A percentile compares a stretch with the other conserved stretches of the same genome.
Evolutionary conservation across 257 asterid species (phyloP).

Genomic region (Prunella vulgaris): DNA sequence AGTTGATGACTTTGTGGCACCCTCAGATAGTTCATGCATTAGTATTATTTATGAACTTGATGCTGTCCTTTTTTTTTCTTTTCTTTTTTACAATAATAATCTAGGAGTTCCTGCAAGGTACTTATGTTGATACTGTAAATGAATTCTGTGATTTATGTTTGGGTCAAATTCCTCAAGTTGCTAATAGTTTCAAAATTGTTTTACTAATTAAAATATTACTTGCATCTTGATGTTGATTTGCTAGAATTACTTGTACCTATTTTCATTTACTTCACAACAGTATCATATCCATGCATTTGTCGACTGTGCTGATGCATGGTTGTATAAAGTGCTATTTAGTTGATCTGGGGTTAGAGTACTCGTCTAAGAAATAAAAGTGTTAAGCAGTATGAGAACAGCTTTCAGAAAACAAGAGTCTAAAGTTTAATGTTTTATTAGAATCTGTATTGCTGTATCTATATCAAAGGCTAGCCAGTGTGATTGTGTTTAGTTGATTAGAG

Average conservation of each 20-base stretch:
- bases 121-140: background rate
- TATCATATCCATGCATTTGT: background rate
- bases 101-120: slow-evolving; percentile 3
- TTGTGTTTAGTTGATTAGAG: slow-evolving; percentile 6
- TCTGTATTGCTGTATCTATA: background rate
- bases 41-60: background rate
- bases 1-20: slow-evolving; percentile 10
- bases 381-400: no score
- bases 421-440: background rate
- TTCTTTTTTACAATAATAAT: background rate
- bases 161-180: background rate
- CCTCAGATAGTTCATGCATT: slow-evolving; percentile 2
- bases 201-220: background rate
- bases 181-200: background rate
- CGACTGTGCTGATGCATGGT: background rate
- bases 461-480: background rate
- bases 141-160: slow-evolving; percentile 1
- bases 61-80: background rate
- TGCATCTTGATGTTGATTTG: background rate
- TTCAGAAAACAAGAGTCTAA: no score
- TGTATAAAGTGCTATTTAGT: background rate
- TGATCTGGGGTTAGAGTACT: background rate
- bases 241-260: background rate
- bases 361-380: no score
- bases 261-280: background rate